Evolutionary conservation across 2,329 filamentous ascomycete species (phyloP).

Genomic region (Capronia epimyces): DNA sequence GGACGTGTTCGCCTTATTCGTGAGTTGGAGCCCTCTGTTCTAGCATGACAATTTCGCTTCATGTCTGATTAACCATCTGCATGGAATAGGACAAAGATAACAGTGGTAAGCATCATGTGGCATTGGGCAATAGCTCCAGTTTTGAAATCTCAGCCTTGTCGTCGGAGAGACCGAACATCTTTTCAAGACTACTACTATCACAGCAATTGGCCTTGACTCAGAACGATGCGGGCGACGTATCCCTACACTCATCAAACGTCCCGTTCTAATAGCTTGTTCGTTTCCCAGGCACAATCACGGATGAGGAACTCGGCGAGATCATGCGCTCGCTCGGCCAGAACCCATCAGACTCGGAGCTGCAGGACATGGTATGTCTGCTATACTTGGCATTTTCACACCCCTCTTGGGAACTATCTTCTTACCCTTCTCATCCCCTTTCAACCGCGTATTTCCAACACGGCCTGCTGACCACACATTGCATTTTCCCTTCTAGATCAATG

Average conservation of each 20-base stretch:
- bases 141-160: conserved; percentile 10
- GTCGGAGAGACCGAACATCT: no score
- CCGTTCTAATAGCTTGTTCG: background rate
- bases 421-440: background rate
- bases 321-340: conserved; percentile 61
- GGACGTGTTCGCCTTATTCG: conserved; percentile 33
- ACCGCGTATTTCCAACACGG: background rate
- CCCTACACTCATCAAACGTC: no score
- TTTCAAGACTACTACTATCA: no score
- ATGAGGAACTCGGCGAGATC: conserved; percentile 58
- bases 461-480: background rate
- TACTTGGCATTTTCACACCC: no score
- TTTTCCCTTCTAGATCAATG: conserved; percentile 46
- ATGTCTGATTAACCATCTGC: conserved; percentile 3
- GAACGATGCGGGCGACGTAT: no score
- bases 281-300: conserved; percentile 55
- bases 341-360: conserved; percentile 57
- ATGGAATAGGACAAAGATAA: conserved; percentile 32
- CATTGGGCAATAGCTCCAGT: background rate
- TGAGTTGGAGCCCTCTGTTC: conserved; percentile 17
- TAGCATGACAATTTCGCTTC: background rate
- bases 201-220: no score
- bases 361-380: conserved; percentile 48
- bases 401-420: background rate
- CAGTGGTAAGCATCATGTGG: conserved; percentile 28